Percentiles rank a stretch among this genome's conserved stretches.
These are phyloP conservation scores for Vicia villosa DNA, from an alignment of 306 rosid genomes.

Conservation along the genomic window DNA sequence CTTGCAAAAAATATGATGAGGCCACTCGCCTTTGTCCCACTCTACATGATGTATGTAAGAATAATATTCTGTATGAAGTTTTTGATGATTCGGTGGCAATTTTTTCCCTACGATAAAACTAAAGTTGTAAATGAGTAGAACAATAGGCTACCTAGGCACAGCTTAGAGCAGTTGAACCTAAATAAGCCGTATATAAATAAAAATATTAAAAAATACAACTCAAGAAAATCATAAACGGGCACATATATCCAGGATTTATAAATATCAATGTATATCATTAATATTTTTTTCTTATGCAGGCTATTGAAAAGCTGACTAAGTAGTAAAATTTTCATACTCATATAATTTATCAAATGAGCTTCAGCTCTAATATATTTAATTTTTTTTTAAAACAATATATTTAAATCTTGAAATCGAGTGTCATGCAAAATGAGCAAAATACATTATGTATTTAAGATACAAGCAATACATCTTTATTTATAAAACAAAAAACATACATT, in stretches of 20 bases:
- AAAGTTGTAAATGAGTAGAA: slow-evolving; percentile 16
- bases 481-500: not conserved
- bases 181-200: slow-evolving; percentile 8
- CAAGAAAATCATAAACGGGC: not conserved
- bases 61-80: slow-evolving; percentile 31
- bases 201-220: not conserved
- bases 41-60: slow-evolving; percentile 87
- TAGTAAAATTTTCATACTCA: slow-evolving; percentile 8
- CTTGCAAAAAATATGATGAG: slow-evolving; percentile 95
- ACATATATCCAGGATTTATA: not conserved
- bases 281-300: slow-evolving; percentile 9
- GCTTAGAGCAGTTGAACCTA: slow-evolving; percentile 16
- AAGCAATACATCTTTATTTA: not conserved
- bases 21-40: slow-evolving; percentile 94
- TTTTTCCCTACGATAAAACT: not conserved
- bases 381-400: no score
- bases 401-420: not conserved
- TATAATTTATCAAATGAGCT: slow-evolving; percentile 4
- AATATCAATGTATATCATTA: slow-evolving; percentile 14
- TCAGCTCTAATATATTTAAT: slow-evolving; percentile 15
- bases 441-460: not conserved
- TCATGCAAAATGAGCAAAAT: not conserved
- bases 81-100: slow-evolving; percentile 18
- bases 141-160: not conserved
- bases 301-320: slow-evolving; percentile 19